These are phyloP conservation scores for Ganoderma leucocontextum DNA, from an alignment of 1,284 basidiomycete genomes.

Conservation along the genomic window DNA sequence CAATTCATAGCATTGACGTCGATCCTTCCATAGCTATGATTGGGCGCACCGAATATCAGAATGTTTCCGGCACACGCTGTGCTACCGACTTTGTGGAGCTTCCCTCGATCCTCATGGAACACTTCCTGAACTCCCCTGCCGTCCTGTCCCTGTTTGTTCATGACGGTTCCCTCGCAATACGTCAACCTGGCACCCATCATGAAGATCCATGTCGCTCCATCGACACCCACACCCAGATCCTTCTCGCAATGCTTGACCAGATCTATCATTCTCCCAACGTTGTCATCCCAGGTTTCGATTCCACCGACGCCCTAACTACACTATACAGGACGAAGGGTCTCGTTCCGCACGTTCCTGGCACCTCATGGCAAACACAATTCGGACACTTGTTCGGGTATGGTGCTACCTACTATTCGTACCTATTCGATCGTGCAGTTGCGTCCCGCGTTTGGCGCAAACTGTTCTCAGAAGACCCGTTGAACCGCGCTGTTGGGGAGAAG, in stretches of 20 bases:
- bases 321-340: constrained; percentile 79
- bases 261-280: constrained; percentile 82
- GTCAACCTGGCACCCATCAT: constrained; percentile 64
- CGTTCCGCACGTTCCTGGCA: constrained; percentile 83
- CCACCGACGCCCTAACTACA: constrained; percentile 70
- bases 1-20: background rate
- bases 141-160: constrained; percentile 84
- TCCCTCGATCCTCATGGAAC: constrained; percentile 99
- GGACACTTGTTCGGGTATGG: constrained; percentile 97
- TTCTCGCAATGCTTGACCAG: constrained; percentile 92
- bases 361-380: constrained; percentile 95
- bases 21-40: constrained; percentile 83
- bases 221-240: constrained; percentile 93
- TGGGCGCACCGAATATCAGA: constrained; percentile 96
- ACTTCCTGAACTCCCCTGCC: constrained; percentile 86
- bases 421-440: constrained; percentile 96
- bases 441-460: constrained; percentile 86
- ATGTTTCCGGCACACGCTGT: constrained; percentile 97
- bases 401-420: constrained; percentile 97
- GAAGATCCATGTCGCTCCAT: constrained; percentile 76
- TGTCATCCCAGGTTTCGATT: constrained; percentile 69
- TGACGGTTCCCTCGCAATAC: constrained; percentile 51
- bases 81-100: constrained; percentile 99
- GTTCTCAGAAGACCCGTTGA: constrained; percentile 73
- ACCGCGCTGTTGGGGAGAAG: constrained; percentile 74